Evolutionary conservation across 2,329 filamentous ascomycete species (phyloP).

Genomic region (Cladosporium sp.): DNA sequence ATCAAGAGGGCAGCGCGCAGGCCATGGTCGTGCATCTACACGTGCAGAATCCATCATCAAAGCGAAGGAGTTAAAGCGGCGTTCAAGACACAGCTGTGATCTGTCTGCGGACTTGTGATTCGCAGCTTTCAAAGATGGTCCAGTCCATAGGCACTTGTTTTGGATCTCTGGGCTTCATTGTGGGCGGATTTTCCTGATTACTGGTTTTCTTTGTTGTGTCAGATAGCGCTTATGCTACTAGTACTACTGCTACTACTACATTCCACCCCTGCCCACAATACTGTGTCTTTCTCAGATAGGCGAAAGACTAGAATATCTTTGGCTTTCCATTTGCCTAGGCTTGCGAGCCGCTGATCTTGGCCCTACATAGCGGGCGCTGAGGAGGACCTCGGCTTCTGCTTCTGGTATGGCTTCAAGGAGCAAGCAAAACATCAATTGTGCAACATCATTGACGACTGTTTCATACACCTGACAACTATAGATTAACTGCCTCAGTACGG

Average conservation of each 20-base stretch:
- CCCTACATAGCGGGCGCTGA: neutral
- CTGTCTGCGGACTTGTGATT: neutral
- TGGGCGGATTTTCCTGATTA: neutral
- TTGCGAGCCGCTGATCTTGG: neutral
- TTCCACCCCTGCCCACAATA: neutral
- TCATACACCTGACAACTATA: no score
- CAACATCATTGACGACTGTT: no score
- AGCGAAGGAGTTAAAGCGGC: conserved; percentile 7
- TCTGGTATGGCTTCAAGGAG: neutral
- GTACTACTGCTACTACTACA: neutral
- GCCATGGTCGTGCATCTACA: neutral
- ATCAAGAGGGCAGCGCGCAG: neutral
- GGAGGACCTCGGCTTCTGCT: conserved; percentile 18
- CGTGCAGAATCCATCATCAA: neutral
- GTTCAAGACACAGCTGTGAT: neutral
- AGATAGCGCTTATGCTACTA: conserved; percentile 4
- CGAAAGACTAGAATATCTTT: neutral
- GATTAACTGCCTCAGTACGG: neutral
- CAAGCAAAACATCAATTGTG: neutral
- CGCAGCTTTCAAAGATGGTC: neutral
- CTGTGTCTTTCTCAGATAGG: neutral
- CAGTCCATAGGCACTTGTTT: neutral
- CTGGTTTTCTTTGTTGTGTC: conserved; percentile 10
- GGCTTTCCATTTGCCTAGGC: conserved; percentile 1
- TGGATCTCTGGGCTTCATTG: neutral